These are phyloP conservation scores for Ganoderma sinense DNA, from an alignment of 1,284 basidiomycete species.

Conservation along the genomic window DNA sequence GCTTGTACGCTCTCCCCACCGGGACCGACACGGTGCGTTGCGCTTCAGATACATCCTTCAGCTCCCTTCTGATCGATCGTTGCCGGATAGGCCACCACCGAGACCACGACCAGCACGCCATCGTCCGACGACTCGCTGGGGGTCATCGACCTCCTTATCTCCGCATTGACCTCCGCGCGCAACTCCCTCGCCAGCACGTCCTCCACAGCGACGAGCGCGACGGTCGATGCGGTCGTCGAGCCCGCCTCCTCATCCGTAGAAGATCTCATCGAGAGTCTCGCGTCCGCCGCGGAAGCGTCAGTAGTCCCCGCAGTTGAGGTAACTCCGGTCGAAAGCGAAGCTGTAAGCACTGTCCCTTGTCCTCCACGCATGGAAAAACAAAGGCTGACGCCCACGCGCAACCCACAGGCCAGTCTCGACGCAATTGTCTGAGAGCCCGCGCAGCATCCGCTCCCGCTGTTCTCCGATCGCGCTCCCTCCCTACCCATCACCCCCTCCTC, in stretches of 20 bases:
- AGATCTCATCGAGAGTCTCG: neutral
- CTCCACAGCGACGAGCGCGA: neutral
- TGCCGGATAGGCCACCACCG: neutral
- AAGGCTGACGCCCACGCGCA: neutral
- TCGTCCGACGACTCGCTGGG: constrained; percentile 13
- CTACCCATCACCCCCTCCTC: neutral
- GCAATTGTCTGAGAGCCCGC: neutral
- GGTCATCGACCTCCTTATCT: constrained; percentile 18
- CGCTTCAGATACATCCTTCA: neutral
- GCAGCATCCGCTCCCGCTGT: neutral
- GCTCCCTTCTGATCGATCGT: neutral
- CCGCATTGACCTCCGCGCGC: constrained; percentile 10
- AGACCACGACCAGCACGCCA: neutral
- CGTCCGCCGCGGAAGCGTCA: neutral
- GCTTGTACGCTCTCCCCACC: constrained; percentile 16
- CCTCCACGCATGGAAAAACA: neutral
- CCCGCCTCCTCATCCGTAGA: neutral
- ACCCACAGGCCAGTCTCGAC: neutral
- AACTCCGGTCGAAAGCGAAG: constrained; percentile 1
- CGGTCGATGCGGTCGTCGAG: constrained; percentile 6
- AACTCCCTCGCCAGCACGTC: constrained; percentile 1
- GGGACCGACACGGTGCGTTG: neutral
- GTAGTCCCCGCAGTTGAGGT: neutral
- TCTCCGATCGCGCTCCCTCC: too few relatives aligned
- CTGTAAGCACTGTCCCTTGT: neutral